Percentiles rank a stretch among this genome's conserved stretches.
Evolutionary conservation across 2,329 filamentous ascomycete genomes (phyloP).

Genomic region (Fusarium globosum): DNA sequence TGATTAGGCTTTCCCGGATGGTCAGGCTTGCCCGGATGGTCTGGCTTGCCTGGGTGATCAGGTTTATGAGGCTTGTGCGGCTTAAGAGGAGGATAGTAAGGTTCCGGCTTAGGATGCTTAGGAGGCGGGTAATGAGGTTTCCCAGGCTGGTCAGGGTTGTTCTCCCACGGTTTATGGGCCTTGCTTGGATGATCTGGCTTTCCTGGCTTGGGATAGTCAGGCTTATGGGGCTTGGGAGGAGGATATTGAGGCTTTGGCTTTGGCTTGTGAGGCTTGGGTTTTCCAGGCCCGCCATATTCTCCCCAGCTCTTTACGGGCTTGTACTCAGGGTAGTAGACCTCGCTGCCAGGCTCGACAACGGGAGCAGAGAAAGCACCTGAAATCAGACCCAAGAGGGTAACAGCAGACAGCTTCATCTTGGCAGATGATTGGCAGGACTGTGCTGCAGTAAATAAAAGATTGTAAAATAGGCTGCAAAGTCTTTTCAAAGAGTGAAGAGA

Average conservation of each 20-base stretch:
- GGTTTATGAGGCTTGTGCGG: neutral
- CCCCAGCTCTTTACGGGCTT: neutral
- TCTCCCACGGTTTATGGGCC: neutral
- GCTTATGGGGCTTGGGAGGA: neutral
- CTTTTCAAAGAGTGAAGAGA: conserved; percentile 3
- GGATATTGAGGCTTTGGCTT: neutral
- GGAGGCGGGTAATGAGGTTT: neutral
- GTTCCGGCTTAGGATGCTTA: neutral
- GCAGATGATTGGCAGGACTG: neutral
- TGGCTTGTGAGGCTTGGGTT: neutral
- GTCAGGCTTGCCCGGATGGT: neutral
- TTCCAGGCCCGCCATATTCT: neutral
- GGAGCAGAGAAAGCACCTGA: conserved; percentile 11
- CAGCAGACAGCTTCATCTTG: conserved; percentile 23
- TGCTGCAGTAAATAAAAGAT: neutral
- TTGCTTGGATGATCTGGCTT: neutral
- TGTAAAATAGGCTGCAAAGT: neutral
- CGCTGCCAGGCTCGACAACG: neutral
- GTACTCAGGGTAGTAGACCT: neutral
- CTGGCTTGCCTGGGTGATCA: neutral
- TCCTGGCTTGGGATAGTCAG: neutral
- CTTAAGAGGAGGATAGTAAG: neutral
- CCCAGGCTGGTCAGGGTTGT: neutral
- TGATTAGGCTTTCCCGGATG: neutral
- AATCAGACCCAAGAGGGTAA: conserved; percentile 10